Percentiles rank a stretch among this genome's conserved stretches.
These are phyloP conservation scores for Hericium erinaceus DNA, from an alignment of 768 basidiomycete species.

Conservation along the genomic window DNA sequence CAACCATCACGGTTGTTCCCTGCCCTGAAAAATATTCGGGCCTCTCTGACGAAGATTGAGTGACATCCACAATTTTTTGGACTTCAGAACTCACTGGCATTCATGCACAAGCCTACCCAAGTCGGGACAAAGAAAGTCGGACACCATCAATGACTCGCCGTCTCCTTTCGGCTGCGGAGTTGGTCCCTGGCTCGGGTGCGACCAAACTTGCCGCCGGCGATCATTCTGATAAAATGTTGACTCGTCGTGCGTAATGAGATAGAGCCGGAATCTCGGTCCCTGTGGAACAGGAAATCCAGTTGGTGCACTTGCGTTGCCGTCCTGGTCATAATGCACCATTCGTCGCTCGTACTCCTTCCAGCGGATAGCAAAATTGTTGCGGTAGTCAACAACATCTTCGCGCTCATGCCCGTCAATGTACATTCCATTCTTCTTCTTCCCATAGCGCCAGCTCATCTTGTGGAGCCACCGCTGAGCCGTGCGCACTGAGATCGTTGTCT, in stretches of 20 bases:
- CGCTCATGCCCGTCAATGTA: constrained; percentile 29
- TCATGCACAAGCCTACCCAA: too few species aligned
- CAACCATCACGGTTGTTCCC: constrained; percentile 26
- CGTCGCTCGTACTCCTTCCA: too few species aligned
- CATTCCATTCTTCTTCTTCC: constrained; percentile 24
- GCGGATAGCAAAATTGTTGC: constrained; percentile 14
- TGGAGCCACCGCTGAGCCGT: constrained; percentile 32
- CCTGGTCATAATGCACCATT: too few species aligned
- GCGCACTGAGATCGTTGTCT: constrained; percentile 17
- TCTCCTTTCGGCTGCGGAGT: constrained; percentile 20
- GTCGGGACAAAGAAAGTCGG: too few species aligned
- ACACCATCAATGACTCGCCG: too few species aligned
- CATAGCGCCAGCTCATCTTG: constrained; percentile 24
- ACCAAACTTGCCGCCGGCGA: constrained; percentile 21
- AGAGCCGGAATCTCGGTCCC: too few species aligned
- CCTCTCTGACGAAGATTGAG: constrained; percentile 5
- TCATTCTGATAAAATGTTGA: constrained; percentile 32
- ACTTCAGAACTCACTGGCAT: constrained; percentile 13
- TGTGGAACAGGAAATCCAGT: too few species aligned
- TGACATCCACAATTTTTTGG: constrained; percentile 23
- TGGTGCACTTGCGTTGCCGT: too few species aligned
- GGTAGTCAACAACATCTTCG: constrained; percentile 26
- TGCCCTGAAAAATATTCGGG: constrained; percentile 19
- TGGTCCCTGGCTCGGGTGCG: constrained; percentile 1
- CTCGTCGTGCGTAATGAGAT: constrained; percentile 5